Base-by-base conservation (phyloP, 2,329 filamentous ascomycete genomes). In the Sporothrix globosa region DNA sequence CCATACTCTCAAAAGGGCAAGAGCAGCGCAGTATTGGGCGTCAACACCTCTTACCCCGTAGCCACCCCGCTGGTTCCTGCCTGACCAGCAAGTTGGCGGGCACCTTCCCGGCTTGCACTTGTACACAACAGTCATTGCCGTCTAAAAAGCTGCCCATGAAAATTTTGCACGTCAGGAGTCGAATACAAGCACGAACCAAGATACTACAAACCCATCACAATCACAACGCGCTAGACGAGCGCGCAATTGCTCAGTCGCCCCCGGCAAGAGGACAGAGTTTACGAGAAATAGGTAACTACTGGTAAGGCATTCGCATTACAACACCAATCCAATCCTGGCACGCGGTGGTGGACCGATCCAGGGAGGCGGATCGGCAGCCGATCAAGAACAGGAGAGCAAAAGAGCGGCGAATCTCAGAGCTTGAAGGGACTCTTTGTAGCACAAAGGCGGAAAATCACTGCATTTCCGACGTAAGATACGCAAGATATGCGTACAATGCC, bases 21-120 rank as follows among this genome's bases (percentile, higher is more conserved):
- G 56, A 66, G 52, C 46, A 21, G 44, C 41, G 44, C 53, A 53
- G 63, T 39, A 58, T 72, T 72, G 70, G 70, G 70, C 68, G 68
- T 44, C 68, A 68, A 72, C 58, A 63, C 60, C 50, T 58, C 34
- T n/a, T 39, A 50, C 53, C 30, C 34, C 21, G 21, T 41, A 13
- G 39, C 34, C n/a, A 34, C 19, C 46, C 9, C 27, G 50, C 34
- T 6, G 30, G n/a, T 44, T 67, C 46, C 44, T 67, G 48, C 65
- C 65, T 44, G 46, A 65, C 60, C 34, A 61, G 39, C 34, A 61
- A 24, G 52, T 13, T n/a, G 6, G 30, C 39, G 54, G n/a, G 39
- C n/a, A 24, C 58, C 41, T 63, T 46, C 39, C 58, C 14, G 24
- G 5, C 11, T n/a, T 21, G 21, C n/a, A 17, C 39, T 46, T 19